phyloP scores from a whole-genome alignment of 148 eudicot genomes.

The Simmondsia chinensis region DNA sequence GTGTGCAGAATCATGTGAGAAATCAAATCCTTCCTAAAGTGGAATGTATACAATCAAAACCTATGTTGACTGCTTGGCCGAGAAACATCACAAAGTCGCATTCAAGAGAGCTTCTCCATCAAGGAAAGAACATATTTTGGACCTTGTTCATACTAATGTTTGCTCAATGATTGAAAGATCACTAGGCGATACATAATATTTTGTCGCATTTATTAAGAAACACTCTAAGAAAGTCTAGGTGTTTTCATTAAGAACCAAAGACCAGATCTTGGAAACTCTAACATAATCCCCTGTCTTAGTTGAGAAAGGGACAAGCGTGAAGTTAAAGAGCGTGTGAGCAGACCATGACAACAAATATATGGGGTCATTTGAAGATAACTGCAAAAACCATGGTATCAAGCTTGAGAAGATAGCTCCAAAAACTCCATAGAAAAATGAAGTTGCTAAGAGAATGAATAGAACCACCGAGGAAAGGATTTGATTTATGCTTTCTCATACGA shows the following conservation, averaged over 20 bases:
- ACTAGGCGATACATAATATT: not conserved
- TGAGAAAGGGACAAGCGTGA: not conserved
- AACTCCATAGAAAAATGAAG: constrained; percentile 3
- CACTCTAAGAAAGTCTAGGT: constrained; percentile 2
- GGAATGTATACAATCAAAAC: too few relatives aligned
- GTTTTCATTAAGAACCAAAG: not conserved
- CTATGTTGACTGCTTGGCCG: too few relatives aligned
- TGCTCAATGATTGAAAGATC: too few relatives aligned
- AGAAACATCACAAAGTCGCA: too few relatives aligned
- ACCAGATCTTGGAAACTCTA: not conserved
- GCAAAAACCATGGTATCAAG: too few relatives aligned
- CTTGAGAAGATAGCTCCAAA: constrained; percentile 1
- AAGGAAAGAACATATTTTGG: too few relatives aligned
- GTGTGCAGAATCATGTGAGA: not conserved
- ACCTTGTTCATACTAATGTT: too few relatives aligned
- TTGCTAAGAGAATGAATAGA: not conserved
- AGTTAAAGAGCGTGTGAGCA: too few relatives aligned
- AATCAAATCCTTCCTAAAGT: too few relatives aligned
- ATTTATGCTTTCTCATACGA: not conserved
- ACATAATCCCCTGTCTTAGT: not conserved
- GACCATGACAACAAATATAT: too few relatives aligned
- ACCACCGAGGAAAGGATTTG: not conserved
- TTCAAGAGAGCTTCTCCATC: too few relatives aligned
- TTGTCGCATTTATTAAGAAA: constrained; percentile 7
- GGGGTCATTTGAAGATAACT: too few relatives aligned